Base-by-base conservation (phyloP, 306 rosid genomes). In the Cajanus cajan region DNA sequence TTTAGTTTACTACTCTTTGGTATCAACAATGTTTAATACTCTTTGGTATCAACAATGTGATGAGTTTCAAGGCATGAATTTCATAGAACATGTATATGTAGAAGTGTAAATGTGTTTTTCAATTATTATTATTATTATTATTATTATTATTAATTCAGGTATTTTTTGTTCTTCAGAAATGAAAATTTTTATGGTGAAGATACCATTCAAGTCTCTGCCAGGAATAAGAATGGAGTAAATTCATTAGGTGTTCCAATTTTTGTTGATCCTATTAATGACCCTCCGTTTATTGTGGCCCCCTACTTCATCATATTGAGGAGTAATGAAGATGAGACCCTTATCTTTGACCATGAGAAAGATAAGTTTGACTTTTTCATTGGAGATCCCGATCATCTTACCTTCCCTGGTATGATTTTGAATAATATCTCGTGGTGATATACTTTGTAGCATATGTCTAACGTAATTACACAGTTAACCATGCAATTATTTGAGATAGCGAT, bases 261-360 rank as follows among this genome's bases (percentile, higher is more conserved):
- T 34, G 89, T 93, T 41, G 95, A 91, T 50, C 95, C 98, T 33
- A 85, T 93, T 52, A 93, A 91, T 61, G 98, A 93, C 68, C 90
- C 96, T 64, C 97, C 98, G 57, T 90, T 77, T 78, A 87, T 93
- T 86, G 87, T 71, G 44, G 88, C 33, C 63, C 98, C 95, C 43
- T 77, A 82, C 79, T 74, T 86, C 75, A 90, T 93, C 41, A 87
- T 91, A 47, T 45, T 91, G 88, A 86, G 82, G 82, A 86, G 89
- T 58, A 31, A 83, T 68, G 90, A 82, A 78, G 87, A 90, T 4
- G 87, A 85, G 79, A 72, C 88, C 34, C 86, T 83, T 72, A 86
- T 93, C 78, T 93, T 84, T 87, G 90, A 93, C 88, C 78, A 67
- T 67, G 77, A 90, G 28, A 80, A 50, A 28, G 95, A 93, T 83